A percentile compares a stretch with the other conserved stretches of the same genome.
Conservation (phyloP, 2,329 filamentous ascomycete species). For the Colletotrichum cordylinicola region DNA sequence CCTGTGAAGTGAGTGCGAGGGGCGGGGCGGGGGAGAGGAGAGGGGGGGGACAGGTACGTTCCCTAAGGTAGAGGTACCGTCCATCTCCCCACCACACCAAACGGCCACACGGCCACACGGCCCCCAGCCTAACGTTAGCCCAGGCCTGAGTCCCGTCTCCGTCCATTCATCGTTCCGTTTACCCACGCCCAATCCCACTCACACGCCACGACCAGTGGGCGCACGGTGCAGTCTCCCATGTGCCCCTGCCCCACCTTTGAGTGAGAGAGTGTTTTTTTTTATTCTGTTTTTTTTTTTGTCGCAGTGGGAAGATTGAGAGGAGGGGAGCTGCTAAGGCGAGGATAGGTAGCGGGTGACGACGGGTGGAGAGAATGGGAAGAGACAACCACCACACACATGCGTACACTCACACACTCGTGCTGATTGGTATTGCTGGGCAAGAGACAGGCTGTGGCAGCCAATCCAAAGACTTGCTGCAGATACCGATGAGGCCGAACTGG, state of each 20-base stretch:
- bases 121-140: slow-evolving; percentile 11
- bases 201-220: not conserved
- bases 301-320: not conserved
- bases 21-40: not conserved
- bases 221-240: not conserved
- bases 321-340: not conserved
- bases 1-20: not conserved
- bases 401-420: not conserved
- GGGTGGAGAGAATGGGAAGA: not conserved
- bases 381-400: not conserved
- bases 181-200: not conserved
- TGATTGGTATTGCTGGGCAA: not conserved
- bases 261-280: not conserved
- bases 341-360: not conserved
- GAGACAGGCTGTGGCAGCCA: not conserved
- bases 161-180: slow-evolving; percentile 8
- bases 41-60: not conserved
- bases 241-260: not conserved
- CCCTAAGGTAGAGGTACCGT: not conserved
- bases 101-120: slow-evolving; percentile 10
- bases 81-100: not conserved
- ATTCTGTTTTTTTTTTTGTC: not conserved
- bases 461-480: not conserved
- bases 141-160: not conserved
- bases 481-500: not conserved